phyloP scores from a whole-genome alignment of 768 basidiomycete species.

The Phaeolepiota aurea region DNA sequence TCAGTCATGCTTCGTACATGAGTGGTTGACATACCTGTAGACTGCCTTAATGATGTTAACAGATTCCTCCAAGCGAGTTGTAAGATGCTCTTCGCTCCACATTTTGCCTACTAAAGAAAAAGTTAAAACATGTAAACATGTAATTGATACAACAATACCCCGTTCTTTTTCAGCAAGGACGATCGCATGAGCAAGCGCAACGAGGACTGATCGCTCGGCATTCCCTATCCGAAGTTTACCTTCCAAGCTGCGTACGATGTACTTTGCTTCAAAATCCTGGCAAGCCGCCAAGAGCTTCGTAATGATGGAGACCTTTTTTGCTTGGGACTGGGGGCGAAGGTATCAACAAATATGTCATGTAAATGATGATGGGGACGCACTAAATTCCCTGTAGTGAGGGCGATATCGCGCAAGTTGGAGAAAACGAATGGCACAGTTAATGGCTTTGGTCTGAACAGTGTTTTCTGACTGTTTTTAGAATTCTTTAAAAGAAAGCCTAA shows the following conservation, averaged over 20 bases:
- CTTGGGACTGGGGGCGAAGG: conserved; percentile 62
- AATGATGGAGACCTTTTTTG: conserved; percentile 91
- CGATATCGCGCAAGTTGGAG: conserved; percentile 84
- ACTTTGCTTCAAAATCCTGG: conserved; percentile 89
- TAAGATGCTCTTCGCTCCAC: conserved; percentile 67
- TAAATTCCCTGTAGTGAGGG: conserved; percentile 73
- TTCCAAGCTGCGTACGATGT: conserved; percentile 90
- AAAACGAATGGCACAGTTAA: conserved; percentile 88
- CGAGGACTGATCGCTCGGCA: conserved; percentile 91
- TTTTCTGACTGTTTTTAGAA: conserved; percentile 89
- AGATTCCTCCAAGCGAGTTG: conserved; percentile 67
- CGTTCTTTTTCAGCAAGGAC: conserved; percentile 74
- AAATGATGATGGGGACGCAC: conserved; percentile 27
- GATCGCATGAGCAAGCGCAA: conserved; percentile 87
- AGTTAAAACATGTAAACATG: conserved; percentile 3
- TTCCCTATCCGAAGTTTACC: conserved; percentile 97
- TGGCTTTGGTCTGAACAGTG: conserved; percentile 89
- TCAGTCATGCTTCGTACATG: too few relatives aligned
- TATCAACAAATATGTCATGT: neutral
- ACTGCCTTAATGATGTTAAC: conserved; percentile 77
- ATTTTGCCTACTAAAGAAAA: conserved; percentile 53
- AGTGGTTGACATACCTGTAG: conserved; percentile 58
- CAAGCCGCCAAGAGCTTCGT: conserved; percentile 91
- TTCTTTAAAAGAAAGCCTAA: conserved; percentile 38
- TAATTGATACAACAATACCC: conserved; percentile 22